Base-by-base conservation (phyloP, 2,329 filamentous ascomycete genomes). In the Hymenoscyphus linearis region DNA sequence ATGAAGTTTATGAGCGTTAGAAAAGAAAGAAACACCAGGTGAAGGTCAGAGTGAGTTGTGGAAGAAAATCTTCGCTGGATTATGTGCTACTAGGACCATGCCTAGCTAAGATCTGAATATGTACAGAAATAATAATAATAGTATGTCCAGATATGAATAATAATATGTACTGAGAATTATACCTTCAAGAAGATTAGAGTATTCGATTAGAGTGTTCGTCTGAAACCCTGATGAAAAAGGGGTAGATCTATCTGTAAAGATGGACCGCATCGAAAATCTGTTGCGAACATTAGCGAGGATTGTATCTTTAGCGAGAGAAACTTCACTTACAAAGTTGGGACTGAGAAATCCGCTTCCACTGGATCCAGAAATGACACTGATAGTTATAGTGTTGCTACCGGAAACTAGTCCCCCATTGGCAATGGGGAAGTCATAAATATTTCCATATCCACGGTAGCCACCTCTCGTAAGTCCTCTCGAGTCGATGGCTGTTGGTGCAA, bases 381-480 rank as follows among this genome's bases (percentile, higher is more conserved):
- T 84, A 6, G 79, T 84, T 57, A 89, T 81, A n/a, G 83, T 87
- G 68, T 89, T 89, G 7, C 74, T 74, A 0, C 85, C 86, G n/a
- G 76, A 75, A 7, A 82, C 77, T 54, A 89, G 77, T 2, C 77
- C 85, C 0, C 84, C 85, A 1, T 80, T 74, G 0, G 85, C 83
- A 54, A 89, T 80, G n/a, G 73, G 75, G 53, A 84, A 80, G 62
- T 85, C 79, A 68, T 89, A 89, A 5, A 87, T 79, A 66, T 89
- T 85, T 4, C 85, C 85, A 58, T 78, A 76, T 0, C 86, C 86
- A 7, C 85, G 77, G 68, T 88, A 89, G 0, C 84, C 84, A 12
- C 86, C 86, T 13, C 86, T 77, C 0, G 86, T 89, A 1, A 89
- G 79, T 13, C 86, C 86, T 16, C 86, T 79, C 4, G 82, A 85